Evolutionary conservation across 1,284 basidiomycete species (phyloP), one percentile per base, ranked within the genome.

Genomic region (Cryptococcus neoformans): DNA sequence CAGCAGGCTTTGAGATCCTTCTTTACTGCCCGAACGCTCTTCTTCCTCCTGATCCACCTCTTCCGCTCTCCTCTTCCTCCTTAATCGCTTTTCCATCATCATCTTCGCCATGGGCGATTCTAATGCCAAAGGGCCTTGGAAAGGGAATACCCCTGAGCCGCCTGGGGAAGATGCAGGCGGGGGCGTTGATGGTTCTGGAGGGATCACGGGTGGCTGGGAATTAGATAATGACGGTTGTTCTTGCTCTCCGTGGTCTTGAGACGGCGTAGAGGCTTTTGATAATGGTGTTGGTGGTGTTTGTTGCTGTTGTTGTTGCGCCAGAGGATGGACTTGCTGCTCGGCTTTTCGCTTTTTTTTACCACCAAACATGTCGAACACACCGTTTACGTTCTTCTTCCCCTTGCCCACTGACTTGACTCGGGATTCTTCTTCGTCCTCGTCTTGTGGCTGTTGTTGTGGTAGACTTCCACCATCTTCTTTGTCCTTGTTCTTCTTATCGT

Each of bases 351-450:
- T 64, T 57, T 65, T 68, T 55, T 62, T 64, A 48, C 63, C 57
- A 16, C 52, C 53, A n/a, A 73, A 65, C 14, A 65, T 51, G 54
- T 72, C 65, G 7, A 57, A 37, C 11, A 50, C 46, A 4, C 34
- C 39, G 4, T 47, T 37, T 1, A n/a, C 42, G 6, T 35, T 53
- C 57, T 58, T 58, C 56, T 56, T 60, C n/a, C 49, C 57, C 56
- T 58, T 65, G 12, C 58, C 60, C 16, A 62, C 51, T 9, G 53
- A 55, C 41, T 52, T 62, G 21, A 60, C 49, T 34, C 66, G 56
- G 6, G 62, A 65, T 41, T 66, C 64, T 12, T 54, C 60, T 12
- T 67, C 63, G 47, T 67, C 65, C 34, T 69, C 62, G 12, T 61
- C 60, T 14, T 59, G 54, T 9, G 51, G 40, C 28, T 28, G 28